Evolutionary conservation across 169 alveolate genomes (phyloP), one percentile per base, ranked within the genome.

Genomic region (Cytauxzoon felis): DNA sequence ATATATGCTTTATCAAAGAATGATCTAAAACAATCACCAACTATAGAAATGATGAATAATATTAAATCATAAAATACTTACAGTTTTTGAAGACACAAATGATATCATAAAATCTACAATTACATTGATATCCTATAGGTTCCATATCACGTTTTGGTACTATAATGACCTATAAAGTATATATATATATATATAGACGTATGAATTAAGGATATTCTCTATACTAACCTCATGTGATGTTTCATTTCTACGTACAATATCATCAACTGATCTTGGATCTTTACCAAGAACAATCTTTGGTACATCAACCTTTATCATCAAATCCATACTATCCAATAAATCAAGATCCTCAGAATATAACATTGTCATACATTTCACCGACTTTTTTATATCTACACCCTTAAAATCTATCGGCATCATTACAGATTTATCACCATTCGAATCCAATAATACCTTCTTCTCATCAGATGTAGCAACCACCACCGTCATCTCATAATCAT

Each of bases 51-150:
- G 16, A 59, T 0, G n/a, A 24, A n/a, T n/a, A n/a, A n/a, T n/a
- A 24, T 57, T 51, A 19, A 47, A 0, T 54, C 3, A 11, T 3
- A 21, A 11, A 26, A 5, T 21, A 1, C 64, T 54, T 52, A 63
- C 75, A 76, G 50, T 76, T 76, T 24, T 33, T 11, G 40, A 76
- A 49, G 47, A 65, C 56, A 47, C 86, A 76, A 11, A 34, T 42
- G 16, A 66, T 65, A 13, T 52, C 66, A 54, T 38, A 66, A 13
- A 51, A 51, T 0, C 65, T 61, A 38, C 86, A 76, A 56, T 9
- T 43, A 58, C 86, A 76, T 18, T 18, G 23, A 16, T 19, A 3
- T 5, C 54, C 75, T 18, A 27, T 36, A 4, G 18, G 3, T 3
- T 19, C 32, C 27, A 43, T 9, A 13, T 3, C 29, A 65, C n/a